phyloP scores from a whole-genome alignment of 225 moss, liverwort and hornwort species.

The Thuidium tamariscinum region DNA sequence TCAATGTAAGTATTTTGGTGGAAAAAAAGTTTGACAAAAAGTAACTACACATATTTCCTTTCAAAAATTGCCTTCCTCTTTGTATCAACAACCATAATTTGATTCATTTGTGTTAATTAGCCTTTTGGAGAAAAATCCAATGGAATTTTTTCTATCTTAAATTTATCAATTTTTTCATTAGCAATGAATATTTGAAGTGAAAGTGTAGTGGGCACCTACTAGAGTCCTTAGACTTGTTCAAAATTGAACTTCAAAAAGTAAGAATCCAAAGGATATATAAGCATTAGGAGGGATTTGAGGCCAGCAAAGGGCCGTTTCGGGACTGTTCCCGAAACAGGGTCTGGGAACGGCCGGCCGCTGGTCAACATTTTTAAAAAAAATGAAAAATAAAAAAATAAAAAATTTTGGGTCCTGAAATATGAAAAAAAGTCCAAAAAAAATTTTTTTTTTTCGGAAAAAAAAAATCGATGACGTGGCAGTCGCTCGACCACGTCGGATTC shows the following conservation, averaged over 20 bases:
- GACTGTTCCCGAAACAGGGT: too few species aligned
- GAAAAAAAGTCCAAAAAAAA: too few species aligned
- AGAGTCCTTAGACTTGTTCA: not conserved
- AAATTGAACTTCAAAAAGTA: not conserved
- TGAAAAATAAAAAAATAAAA: too few species aligned
- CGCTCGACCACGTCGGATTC: too few species aligned
- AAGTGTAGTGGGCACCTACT: not conserved
- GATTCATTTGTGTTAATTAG: not conserved
- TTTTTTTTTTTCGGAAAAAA: too few species aligned
- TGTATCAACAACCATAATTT: not conserved
- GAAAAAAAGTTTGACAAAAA: not conserved
- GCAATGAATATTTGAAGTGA: not conserved
- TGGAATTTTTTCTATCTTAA: accelerated
- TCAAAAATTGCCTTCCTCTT: accelerated
- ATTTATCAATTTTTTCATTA: not conserved
- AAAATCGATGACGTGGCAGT: too few species aligned
- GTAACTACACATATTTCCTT: not conserved
- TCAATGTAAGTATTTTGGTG: accelerated
- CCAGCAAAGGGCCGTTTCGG: too few species aligned
- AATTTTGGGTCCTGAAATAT: too few species aligned
- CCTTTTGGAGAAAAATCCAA: not conserved
- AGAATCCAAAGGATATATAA: not conserved
- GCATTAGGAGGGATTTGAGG: too few species aligned
- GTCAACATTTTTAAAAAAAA: too few species aligned
- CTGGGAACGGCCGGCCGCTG: too few species aligned